Evolutionary conservation across 1,284 basidiomycete genomes (phyloP).

Genomic region (Gymnopus androsaceus): DNA sequence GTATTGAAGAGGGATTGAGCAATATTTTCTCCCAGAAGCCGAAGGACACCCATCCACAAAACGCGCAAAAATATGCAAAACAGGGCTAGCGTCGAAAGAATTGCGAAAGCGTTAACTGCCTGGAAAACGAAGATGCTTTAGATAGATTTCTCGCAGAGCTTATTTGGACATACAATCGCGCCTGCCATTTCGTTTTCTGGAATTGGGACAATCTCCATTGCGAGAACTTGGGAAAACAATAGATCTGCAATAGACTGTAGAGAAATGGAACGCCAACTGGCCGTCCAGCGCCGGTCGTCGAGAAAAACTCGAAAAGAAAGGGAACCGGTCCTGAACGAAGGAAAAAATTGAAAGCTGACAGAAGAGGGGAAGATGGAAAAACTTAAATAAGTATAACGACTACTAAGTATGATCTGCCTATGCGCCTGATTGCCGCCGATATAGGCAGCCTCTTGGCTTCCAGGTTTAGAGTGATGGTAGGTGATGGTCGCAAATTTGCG

Average conservation of each 20-base stretch:
- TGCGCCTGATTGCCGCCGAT: too few species aligned
- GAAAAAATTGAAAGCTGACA: conserved; percentile 27
- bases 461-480: too few species aligned
- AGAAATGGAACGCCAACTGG: conserved; percentile 17
- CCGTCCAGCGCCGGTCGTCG: conserved; percentile 28
- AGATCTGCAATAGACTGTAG: conserved; percentile 5
- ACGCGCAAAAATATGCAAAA: conserved; percentile 48
- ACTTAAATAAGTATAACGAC: too few species aligned
- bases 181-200: conserved; percentile 34
- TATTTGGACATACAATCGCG: conserved; percentile 43
- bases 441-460: too few species aligned
- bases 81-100: conserved; percentile 54
- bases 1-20: conserved; percentile 63
- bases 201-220: conserved; percentile 25
- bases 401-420: too few species aligned
- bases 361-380: conserved; percentile 17
- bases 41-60: conserved; percentile 41
- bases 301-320: conserved; percentile 42
- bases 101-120: conserved; percentile 54
- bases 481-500: too few species aligned
- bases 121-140: conserved; percentile 22
- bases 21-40: conserved; percentile 24
- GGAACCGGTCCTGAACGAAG: conserved; percentile 46
- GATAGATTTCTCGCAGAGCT: background rate
- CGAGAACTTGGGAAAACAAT: background rate